Evolutionary conservation across 495 filamentous ascomycete genomes (phyloP).

Genomic region (Aspergillus indologenus): DNA sequence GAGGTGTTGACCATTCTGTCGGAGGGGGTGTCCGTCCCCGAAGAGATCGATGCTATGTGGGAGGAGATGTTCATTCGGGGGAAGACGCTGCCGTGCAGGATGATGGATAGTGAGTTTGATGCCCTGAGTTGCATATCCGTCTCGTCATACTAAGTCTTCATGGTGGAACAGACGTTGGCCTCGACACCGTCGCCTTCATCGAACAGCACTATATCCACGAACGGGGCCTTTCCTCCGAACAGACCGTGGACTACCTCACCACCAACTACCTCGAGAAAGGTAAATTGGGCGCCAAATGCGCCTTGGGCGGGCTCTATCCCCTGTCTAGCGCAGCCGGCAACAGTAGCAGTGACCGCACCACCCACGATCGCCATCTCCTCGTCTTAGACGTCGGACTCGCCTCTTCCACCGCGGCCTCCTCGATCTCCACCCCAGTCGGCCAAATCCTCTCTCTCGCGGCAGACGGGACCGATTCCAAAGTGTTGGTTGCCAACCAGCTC

Average conservation of each 20-base stretch:
- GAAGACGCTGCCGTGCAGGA: slow-evolving; percentile 23
- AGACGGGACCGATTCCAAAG: slow-evolving; percentile 13
- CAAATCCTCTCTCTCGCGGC: slow-evolving; percentile 22
- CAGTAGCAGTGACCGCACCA: no score
- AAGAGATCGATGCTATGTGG: slow-evolving; percentile 43
- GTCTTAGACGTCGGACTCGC: slow-evolving; percentile 32
- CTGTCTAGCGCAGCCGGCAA: slow-evolving; percentile 1
- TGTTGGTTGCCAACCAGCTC: slow-evolving; percentile 26
- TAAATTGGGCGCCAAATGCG: slow-evolving; percentile 28
- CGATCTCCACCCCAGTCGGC: slow-evolving; percentile 16
- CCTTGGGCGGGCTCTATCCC: slow-evolving; percentile 29
- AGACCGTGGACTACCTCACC: slow-evolving; percentile 39
- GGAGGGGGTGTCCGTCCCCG: slow-evolving; percentile 40
- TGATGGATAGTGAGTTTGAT: slow-evolving; percentile 31
- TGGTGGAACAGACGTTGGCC: slow-evolving; percentile 36
- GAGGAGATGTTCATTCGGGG: slow-evolving; percentile 36
- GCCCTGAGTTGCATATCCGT: background rate
- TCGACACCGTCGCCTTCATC: slow-evolving; percentile 50
- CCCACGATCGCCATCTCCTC: slow-evolving; percentile 12
- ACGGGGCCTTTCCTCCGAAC: slow-evolving; percentile 33
- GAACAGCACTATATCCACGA: slow-evolving; percentile 45
- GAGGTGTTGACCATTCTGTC: slow-evolving; percentile 44
- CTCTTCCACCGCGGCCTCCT: slow-evolving; percentile 9
- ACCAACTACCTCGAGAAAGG: slow-evolving; percentile 41
- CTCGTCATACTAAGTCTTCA: background rate